Base-by-base conservation (phyloP, 2,329 filamentous ascomycete species). In the Madurella fahalii region DNA sequence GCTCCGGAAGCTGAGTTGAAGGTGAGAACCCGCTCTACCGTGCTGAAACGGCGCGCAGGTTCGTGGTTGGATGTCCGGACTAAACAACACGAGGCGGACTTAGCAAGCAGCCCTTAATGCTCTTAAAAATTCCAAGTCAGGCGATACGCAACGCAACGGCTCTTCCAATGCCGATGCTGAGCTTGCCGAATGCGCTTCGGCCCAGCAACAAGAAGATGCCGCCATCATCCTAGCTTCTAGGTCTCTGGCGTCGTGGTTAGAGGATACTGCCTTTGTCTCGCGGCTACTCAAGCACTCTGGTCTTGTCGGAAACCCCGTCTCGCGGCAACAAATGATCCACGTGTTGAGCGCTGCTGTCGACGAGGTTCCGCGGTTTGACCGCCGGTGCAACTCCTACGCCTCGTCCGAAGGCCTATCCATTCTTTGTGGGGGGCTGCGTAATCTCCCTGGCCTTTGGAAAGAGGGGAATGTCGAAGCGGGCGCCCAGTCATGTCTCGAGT, bases 271-370 rank as follows among this genome's bases (percentile, higher is more conserved):
- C 11, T 75, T 75, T 47, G 62, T 76, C 59, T 60, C 67, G 0
- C 50, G 52, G 4, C 53, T 75, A 13, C 61, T 75, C 15, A 46
- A 48, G 47, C 55, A 50, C 7, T 30, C 56, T 16, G 57, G 51
- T 20, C 8, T 40, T 46, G 12, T 4, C 40, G 8, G 34, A 11
- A 37, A 4, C 11, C 11, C 34, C 30, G 25, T n/a, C 16, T 2
- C 12, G 7, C 2, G 34, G 4, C 16, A 30, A 7, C 12, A 13
- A 20, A n/a, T 16, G 2, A 15, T 82, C 34, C 71, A 78, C 57
- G 69, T 84, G 8, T 59, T 86, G 13, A 72, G 72, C 20, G 84
- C 78, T 12, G 77, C 83, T 4, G 77, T 84, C 30, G 83, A 86
- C 64, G 74, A 77, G 9, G 67, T 86, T 18, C 73, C 74, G 9